A percentile compares a stretch with the other conserved stretches of the same genome.
These are phyloP conservation scores for Dendrostoma leiphaemia DNA, from an alignment of 2,329 filamentous ascomycete genomes.

Conservation along the genomic window DNA sequence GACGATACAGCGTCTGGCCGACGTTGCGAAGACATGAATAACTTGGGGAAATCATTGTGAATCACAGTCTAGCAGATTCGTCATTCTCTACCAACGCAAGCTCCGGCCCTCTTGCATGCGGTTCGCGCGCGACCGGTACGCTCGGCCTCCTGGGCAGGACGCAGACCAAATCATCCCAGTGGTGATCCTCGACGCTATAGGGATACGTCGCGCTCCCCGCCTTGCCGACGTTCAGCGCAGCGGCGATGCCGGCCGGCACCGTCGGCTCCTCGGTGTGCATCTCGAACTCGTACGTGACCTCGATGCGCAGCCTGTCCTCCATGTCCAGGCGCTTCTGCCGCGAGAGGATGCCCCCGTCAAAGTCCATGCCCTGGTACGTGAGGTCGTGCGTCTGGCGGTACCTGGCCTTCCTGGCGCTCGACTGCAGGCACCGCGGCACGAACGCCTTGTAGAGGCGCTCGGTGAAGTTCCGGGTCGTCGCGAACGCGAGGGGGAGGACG, in stretches of 20 bases:
- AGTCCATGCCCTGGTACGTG: slow-evolving; percentile 14
- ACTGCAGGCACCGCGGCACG: slow-evolving; percentile 3
- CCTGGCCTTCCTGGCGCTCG: not conserved
- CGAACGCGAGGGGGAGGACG: slow-evolving; percentile 13
- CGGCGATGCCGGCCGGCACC: not conserved
- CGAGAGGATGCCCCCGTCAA: slow-evolving; percentile 14
- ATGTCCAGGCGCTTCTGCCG: slow-evolving; percentile 16
- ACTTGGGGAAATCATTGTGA: too few species aligned
- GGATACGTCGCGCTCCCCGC: not conserved
- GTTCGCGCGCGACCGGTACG: too few species aligned
- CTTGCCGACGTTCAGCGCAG: not conserved
- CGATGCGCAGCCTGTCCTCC: slow-evolving; percentile 15
- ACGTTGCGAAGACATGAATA: too few species aligned
- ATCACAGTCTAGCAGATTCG: too few species aligned
- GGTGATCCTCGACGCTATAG: not conserved
- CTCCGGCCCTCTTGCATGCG: too few species aligned
- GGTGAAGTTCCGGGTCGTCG: slow-evolving; percentile 11
- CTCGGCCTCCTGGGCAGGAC: slow-evolving; percentile 4
- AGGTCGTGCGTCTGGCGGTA: slow-evolving; percentile 3
- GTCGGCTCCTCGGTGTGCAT: slow-evolving; percentile 10
- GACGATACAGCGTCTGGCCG: too few species aligned
- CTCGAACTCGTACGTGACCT: slow-evolving; percentile 19
- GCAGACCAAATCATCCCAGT: slow-evolving; percentile 7
- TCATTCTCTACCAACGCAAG: too few species aligned
- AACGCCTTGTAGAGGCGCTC: slow-evolving; percentile 8